Conservation (phyloP, 1,139 yeast genomes). For the Kodamaea plutei region DNA sequence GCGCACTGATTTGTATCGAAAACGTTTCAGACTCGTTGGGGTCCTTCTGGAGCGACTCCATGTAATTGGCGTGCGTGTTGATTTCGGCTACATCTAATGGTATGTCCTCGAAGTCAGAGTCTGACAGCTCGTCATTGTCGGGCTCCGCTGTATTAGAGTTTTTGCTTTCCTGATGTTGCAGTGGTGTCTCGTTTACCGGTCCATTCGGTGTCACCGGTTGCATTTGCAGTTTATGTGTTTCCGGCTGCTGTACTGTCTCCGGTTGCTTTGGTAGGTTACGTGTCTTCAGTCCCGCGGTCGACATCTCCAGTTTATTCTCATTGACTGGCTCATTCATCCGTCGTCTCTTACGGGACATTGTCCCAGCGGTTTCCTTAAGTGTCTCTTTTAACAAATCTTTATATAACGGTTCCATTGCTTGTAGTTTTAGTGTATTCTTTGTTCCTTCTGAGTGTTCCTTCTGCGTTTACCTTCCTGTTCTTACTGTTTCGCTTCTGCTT, state of each 20-base stretch:
- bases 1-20: conserved; percentile 5
- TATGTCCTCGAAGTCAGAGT: conserved; percentile 4
- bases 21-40: neutral
- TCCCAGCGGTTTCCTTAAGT: neutral
- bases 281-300: no score
- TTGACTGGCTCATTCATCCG: neutral
- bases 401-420: no score
- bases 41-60: no score
- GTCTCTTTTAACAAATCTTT: neutral
- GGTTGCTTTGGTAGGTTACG: no score
- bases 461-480: no score
- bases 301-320: neutral
- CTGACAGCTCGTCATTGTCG: conserved; percentile 1
- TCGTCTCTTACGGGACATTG: neutral
- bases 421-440: no score
- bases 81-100: conserved; percentile 1
- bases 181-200: neutral
- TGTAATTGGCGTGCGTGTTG: neutral
- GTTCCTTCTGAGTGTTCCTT: no score
- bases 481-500: neutral
- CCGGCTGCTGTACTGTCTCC: no score
- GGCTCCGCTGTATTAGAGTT: neutral
- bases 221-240: no score
- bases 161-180: neutral
- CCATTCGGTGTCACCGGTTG: no score